Base-by-base conservation (phyloP, 1,139 yeast genomes). In the Candida tropicalis region DNA sequence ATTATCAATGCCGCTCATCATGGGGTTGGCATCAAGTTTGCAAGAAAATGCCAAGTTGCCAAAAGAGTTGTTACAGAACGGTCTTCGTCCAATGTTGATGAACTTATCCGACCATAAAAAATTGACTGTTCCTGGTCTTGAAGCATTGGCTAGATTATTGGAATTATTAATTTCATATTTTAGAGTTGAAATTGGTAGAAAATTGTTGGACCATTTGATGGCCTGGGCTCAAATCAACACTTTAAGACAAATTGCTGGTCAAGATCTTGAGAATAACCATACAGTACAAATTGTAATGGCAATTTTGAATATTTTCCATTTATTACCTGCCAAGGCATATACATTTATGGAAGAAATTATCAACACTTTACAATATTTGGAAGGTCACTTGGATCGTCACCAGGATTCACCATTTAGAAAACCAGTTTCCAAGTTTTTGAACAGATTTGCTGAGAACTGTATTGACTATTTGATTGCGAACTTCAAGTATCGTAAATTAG, bases 221-320 rank as follows among this genome's bases (percentile, higher is more conserved):
- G 97, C 97, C 0, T 91, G 97, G 97, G 97, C 98, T 0, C 95
- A 89, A 53, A 89, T 95, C 6, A 79, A 80, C 38, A 81, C 87
- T 1, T 66, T 95, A 39, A 79, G 87, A 40, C 79, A 79, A 51
- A 77, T 85, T 42, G 82, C 96, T 0, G 79, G 82, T 22, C 87
- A 82, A 54, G 91, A 85, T 43, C 72, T 89, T 47, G 89, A 84
- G 35, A 87, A 84, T 49, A 88, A 88, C 48, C 86, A 85, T 39
- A 86, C 91, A 0, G 85, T 89, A 12, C 87, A 87, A 58, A 85
- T 93, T 28, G 91, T 93, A 35, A 88, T 86, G 56, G 96, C 97
- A 0, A 89, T 95, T 44, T 73, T 95, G 56, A 90, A 93, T 53
- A 88, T 95, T 40, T 95, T 93, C 70, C 97, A 95, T 59, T 73